These are phyloP conservation scores for Ogataea glucozyma DNA, from an alignment of 805 yeast genomes.

Conservation along the genomic window DNA sequence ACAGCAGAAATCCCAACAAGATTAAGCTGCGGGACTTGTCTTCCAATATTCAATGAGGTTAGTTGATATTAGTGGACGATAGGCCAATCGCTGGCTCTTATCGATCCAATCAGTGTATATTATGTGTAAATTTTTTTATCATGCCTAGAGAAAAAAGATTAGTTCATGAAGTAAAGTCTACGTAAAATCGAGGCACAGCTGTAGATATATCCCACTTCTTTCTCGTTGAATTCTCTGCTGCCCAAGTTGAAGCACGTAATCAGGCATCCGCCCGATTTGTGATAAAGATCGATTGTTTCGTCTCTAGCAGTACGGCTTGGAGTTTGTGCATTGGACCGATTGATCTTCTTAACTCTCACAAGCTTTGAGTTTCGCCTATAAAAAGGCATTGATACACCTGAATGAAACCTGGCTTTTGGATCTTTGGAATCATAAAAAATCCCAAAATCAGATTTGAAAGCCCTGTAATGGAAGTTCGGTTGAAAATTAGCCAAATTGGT, in stretches of 20 bases:
- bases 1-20: slow-evolving; percentile 29
- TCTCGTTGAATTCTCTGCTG: slow-evolving; percentile 34
- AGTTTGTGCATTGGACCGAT: slow-evolving; percentile 6
- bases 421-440: slow-evolving; percentile 40
- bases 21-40: slow-evolving; percentile 31
- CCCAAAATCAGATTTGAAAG: slow-evolving; percentile 56
- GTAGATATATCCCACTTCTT: slow-evolving; percentile 45
- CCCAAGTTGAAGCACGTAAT: slow-evolving; percentile 46
- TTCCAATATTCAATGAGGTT: slow-evolving; percentile 16
- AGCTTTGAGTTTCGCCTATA: slow-evolving; percentile 44
- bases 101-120: slow-evolving; percentile 2
- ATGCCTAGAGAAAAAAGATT: slow-evolving; percentile 8
- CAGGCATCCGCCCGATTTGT: slow-evolving; percentile 54
- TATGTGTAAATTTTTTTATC: slow-evolving; percentile 8
- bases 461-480: slow-evolving; percentile 41
- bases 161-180: slow-evolving; percentile 42
- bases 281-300: slow-evolving; percentile 42
- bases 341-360: slow-evolving; percentile 37
- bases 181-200: slow-evolving; percentile 50
- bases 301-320: slow-evolving; percentile 12
- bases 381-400: slow-evolving; percentile 58
- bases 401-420: slow-evolving; percentile 37
- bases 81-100: too few species aligned
- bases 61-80: too few species aligned
- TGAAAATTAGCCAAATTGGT: slow-evolving; percentile 22